Percentiles rank a stretch among this genome's conserved stretches.
These are phyloP conservation scores for Cryphonectria parasitica DNA, from an alignment of 2,329 filamentous ascomycete species.

Conservation along the genomic window DNA sequence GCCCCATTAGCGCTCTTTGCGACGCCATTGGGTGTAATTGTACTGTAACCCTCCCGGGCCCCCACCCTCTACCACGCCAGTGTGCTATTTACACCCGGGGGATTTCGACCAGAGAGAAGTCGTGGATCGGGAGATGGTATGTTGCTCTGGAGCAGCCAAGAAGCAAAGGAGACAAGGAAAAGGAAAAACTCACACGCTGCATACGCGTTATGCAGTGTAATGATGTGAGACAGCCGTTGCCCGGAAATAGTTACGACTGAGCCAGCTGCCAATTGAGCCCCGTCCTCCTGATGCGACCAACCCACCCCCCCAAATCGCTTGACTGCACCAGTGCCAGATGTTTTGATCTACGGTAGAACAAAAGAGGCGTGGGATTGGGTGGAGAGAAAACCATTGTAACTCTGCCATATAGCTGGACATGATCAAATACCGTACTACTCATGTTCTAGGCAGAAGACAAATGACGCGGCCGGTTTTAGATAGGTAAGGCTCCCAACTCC, in stretches of 20 bases:
- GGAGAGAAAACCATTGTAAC: background rate
- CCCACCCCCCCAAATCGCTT: background rate
- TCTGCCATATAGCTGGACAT: background rate
- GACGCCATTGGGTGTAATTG: slow-evolving; percentile 21
- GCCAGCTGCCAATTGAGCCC: background rate
- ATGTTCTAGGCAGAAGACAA: slow-evolving; percentile 19
- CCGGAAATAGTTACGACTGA: background rate
- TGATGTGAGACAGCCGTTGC: background rate
- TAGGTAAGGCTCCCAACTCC: background rate
- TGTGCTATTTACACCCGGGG: background rate
- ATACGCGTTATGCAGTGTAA: background rate
- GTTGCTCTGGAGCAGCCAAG: background rate
- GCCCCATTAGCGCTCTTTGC: slow-evolving; percentile 24
- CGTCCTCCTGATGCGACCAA: background rate
- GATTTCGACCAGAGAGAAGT: background rate
- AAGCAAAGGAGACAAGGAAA: background rate
- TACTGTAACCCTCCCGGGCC: background rate
- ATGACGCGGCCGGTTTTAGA: slow-evolving; percentile 11
- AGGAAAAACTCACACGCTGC: background rate
- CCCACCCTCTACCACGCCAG: background rate
- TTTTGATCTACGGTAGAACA: background rate
- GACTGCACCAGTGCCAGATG: background rate
- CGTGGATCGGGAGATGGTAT: background rate
- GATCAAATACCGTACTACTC: background rate
- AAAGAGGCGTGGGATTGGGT: background rate